Evolutionary conservation across 2,329 filamentous ascomycete species (phyloP), one percentile per base, ranked within the genome.

Genomic region (Oidium heveae): DNA sequence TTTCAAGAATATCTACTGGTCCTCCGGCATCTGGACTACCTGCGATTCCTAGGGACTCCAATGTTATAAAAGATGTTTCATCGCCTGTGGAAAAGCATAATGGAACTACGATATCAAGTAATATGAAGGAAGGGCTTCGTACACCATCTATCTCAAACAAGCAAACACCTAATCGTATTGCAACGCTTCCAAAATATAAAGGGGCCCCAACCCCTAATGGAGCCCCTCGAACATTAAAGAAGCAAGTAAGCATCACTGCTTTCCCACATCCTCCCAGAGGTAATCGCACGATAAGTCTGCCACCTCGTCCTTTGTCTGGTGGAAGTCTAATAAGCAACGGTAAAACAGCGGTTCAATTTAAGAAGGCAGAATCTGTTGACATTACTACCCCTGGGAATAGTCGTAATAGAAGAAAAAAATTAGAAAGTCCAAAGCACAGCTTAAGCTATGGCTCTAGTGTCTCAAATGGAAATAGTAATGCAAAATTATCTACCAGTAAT

Each of bases 171-270:
- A 61, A 55, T 41, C 70, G 75, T 7, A 71, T 70, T 10, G 72
- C 74, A 5, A 70, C 72, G 52, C 67, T 81, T 12, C 74, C 77
- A 5, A 72, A 76, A 16, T 70, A 76, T 18, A 76, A 75, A 56
- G 71, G 74, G 1, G 67, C 72, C 6, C 72, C 77, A 9, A 71
- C 70, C 37, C 68, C 78, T 15, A 79, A 76, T 58, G 70, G 71
- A 34, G 71, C 76, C 5, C 77, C 79, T 28, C 88, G 81, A 66
- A 78, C 80, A 1, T 68, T 95, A 55, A 79, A 87, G 58, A 93
- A 93, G 68, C 84, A 84, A 0, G 82, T 94, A 63, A 95, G 88
- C 72, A 94, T 95, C 63, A 89, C 88, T 64, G 82, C 86, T 0
- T 95, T 96, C 64, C 89, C 89, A 33, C 84, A 94, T 59, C 89